A percentile compares a stretch with the other conserved stretches of the same genome.
phyloP scores from a whole-genome alignment of 805 yeast species.

The Starmerella apis region DNA sequence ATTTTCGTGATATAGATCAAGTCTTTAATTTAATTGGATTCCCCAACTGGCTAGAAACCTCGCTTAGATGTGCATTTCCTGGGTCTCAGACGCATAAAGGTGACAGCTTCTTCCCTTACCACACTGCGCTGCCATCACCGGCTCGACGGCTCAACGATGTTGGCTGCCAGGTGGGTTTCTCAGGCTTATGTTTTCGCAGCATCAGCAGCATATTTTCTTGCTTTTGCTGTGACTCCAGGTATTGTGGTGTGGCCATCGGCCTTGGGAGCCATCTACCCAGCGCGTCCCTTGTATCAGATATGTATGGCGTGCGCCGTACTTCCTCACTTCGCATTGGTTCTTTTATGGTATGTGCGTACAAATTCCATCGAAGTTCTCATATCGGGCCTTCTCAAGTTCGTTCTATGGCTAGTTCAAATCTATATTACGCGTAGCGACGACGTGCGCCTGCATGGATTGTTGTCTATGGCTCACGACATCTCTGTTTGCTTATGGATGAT shows the following conservation, averaged over 20 bases:
- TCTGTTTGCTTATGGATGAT: constrained; percentile 20
- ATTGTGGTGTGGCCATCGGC: constrained; percentile 54
- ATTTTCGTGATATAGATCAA: too few species aligned
- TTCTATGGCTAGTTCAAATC: constrained; percentile 79
- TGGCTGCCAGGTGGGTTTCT: constrained; percentile 8
- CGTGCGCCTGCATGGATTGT: constrained; percentile 18
- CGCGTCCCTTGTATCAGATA: constrained; percentile 70
- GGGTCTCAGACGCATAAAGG: background rate
- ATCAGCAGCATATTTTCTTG: constrained; percentile 13
- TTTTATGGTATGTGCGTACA: constrained; percentile 25
- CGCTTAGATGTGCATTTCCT: too few species aligned
- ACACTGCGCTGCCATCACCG: background rate
- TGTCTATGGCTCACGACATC: constrained; percentile 16
- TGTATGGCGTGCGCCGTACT: constrained; percentile 73
- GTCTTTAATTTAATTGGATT: too few species aligned
- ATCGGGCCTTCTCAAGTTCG: constrained; percentile 56
- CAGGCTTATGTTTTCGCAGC: background rate
- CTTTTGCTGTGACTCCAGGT: constrained; percentile 6
- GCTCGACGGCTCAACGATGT: background rate
- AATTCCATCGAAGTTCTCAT: constrained; percentile 18
- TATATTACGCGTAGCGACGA: constrained; percentile 60
- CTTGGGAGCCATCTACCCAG: constrained; percentile 74
- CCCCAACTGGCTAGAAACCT: too few species aligned
- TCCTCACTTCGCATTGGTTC: constrained; percentile 57
- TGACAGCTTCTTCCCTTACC: constrained; percentile 1